Base-by-base conservation (phyloP, 768 basidiomycete species). In the Lactarius hatsudake region DNA sequence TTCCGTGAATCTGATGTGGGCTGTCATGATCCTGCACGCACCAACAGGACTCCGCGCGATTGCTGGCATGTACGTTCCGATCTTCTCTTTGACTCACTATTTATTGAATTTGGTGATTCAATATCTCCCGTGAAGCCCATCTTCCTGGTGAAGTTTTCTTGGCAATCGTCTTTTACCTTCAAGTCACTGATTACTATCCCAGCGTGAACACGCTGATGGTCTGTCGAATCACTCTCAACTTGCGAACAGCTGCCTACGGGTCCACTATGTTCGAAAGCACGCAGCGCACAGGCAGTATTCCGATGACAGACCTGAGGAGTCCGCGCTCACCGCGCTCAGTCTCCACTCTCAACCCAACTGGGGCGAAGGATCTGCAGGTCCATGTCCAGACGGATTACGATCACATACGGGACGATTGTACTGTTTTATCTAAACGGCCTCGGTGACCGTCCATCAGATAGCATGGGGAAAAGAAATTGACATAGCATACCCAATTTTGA, bases 1-100 rank as follows among this genome's bases (percentile, higher is more conserved):
- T 61, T 69, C 69, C 32, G 59, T 71, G 63, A 62, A 71, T 34
- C 45, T 71, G 18, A 65, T 54, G 48, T 71, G 69, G 69, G 69
- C 69, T 36, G 15, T 71, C 38, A 71, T 71, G 69, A 69, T 71
- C 56, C 17, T 71, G 34, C 57, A 71, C 38, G 69, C 69, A 3
- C 69, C 69, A 23, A 71, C 69, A 36, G 64, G 64, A n/a, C 69
- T 71, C 34, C 69, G 69, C 42, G 67, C 61, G 4, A 71, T 71
- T 10, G 63, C 69, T 15, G 51, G 67, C 42, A 36, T 71, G 69
- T 71, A 61, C n/a, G 69, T 61, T 32, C 34, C 26, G 42, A 40
- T 12, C n/a, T 28, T 32, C 36, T 54, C 6, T 58, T 28, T 48
- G 20, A 18, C 40, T 23, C 13, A 5, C 12, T 26, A 12, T 38